These are phyloP conservation scores for Verruconis gallopava DNA, from an alignment of 2,329 filamentous ascomycete species.

Conservation along the genomic window DNA sequence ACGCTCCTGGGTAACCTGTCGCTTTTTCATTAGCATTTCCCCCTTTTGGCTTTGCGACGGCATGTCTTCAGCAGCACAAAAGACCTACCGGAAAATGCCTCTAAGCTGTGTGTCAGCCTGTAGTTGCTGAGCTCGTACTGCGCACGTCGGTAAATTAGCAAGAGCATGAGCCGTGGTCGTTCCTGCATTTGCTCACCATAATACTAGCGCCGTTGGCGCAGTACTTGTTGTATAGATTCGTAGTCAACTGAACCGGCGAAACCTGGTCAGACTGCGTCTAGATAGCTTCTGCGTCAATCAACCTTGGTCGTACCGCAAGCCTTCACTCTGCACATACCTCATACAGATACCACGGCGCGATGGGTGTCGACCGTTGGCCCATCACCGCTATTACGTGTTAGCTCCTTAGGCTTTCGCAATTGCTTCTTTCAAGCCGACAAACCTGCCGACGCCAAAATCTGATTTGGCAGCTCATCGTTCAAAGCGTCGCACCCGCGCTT, in stretches of 20 bases:
- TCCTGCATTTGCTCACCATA: neutral
- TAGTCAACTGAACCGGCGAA: slow-evolving; percentile 1
- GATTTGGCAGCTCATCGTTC: neutral
- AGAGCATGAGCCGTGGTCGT: neutral
- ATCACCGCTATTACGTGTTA: neutral
- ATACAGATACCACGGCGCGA: slow-evolving; percentile 7
- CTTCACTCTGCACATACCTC: neutral
- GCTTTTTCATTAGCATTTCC: neutral
- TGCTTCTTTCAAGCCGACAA: too few species aligned
- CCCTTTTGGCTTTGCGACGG: too few species aligned
- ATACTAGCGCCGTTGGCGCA: slow-evolving; percentile 7
- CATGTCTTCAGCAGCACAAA: too few species aligned
- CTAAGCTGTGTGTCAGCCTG: slow-evolving; percentile 3
- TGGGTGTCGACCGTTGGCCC: slow-evolving; percentile 7
- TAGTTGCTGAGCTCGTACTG: slow-evolving; percentile 6
- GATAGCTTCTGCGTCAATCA: neutral
- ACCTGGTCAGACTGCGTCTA: slow-evolving; percentile 9
- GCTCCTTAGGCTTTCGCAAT: too few species aligned
- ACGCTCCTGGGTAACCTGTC: slow-evolving; percentile 6
- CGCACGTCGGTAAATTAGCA: neutral
- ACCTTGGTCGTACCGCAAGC: neutral
- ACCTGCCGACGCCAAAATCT: neutral
- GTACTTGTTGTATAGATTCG: slow-evolving; percentile 1
- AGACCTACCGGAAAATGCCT: slow-evolving; percentile 1
- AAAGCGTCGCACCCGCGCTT: neutral